Evolutionary conservation across 768 basidiomycete species (phyloP), one percentile per base, ranked within the genome.

Genomic region (Sporobolomyces pararoseus): DNA sequence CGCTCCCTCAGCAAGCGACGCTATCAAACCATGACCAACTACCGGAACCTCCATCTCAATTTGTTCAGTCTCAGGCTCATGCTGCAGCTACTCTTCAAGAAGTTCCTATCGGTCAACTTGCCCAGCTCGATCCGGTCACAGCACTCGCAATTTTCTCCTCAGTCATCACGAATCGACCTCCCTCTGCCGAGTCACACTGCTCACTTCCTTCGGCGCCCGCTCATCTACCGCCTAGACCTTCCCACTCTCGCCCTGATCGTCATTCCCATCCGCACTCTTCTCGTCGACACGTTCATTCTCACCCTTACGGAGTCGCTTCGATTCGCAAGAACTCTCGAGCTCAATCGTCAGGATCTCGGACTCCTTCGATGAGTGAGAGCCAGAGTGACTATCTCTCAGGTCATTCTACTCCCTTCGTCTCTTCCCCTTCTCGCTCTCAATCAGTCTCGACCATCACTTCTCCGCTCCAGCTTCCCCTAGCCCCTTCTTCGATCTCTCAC

Each of bases 91-190:
- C 59, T 27, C 55, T 68, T 16, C 17, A 68, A 23, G 53, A 68
- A 31, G 54, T 68, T 29, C 34, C 54, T 1, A 14, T 63, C n/a
- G 62, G 54, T 23, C 61, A 68, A 31, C 67, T 68, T 61, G 61
- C 67, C 34, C 62, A 68, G 29, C 67, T 68, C 54, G 67, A 68
- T 29, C 67, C 67, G 1, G 46, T 35, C 46, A 44, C 55, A 17
- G 64, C 64, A 3, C 34, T 47, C 21, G 64, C 64, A 17, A 55
- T 55, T n/a, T 58, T 57, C 23, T 46, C 64, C 19, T 65, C 64
- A 7, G 32, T 65, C 46, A 17, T 57, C 42, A 2, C 63, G 29
- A 46, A 65, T 21, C 59, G 39, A 42, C 39, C 39, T 42, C 17
- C 39, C 39, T 42, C 17, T 42, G 39, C 46, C 46, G 13, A 12